Evolutionary conservation across 257 asterid genomes (phyloP).

Genomic region (Solanum habrochaites): DNA sequence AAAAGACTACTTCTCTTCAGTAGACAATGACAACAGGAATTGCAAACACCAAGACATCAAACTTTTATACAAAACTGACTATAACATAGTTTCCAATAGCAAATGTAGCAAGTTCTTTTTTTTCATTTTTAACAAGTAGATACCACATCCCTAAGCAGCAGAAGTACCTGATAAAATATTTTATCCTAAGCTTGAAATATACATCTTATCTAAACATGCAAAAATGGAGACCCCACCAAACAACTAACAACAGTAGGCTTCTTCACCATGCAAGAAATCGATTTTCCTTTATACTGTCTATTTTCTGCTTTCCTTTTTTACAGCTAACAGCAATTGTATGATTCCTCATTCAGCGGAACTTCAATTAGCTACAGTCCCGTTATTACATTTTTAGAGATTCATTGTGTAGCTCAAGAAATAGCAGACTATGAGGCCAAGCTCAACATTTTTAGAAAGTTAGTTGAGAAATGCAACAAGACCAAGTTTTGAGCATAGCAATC

Average conservation of each 20-base stretch:
- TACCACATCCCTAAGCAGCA: not conserved
- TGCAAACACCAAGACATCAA: not conserved
- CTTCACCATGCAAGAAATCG: not conserved
- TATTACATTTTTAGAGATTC: not conserved
- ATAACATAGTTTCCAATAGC: not conserved
- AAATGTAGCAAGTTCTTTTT: not conserved
- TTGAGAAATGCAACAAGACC: not conserved
- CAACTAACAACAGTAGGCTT: not conserved
- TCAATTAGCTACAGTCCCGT: not conserved
- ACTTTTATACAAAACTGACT: not conserved
- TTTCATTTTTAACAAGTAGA: not conserved
- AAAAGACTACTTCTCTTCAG: not conserved
- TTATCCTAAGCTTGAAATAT: not conserved
- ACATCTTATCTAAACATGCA: not conserved
- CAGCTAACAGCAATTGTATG: not conserved
- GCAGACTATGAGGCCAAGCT: not conserved
- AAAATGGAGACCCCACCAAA: not conserved
- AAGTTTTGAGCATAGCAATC: not conserved
- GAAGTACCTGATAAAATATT: not conserved
- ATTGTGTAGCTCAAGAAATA: not conserved
- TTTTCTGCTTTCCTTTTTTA: not conserved
- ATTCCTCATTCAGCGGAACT: not conserved
- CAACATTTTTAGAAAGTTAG: not conserved
- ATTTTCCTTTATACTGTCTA: not conserved
- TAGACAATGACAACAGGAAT: not conserved